A percentile compares a stretch with the other conserved stretches of the same genome.
Conservation (phyloP, 1,284 basidiomycete genomes). For the Leccinum solheimii region DNA sequence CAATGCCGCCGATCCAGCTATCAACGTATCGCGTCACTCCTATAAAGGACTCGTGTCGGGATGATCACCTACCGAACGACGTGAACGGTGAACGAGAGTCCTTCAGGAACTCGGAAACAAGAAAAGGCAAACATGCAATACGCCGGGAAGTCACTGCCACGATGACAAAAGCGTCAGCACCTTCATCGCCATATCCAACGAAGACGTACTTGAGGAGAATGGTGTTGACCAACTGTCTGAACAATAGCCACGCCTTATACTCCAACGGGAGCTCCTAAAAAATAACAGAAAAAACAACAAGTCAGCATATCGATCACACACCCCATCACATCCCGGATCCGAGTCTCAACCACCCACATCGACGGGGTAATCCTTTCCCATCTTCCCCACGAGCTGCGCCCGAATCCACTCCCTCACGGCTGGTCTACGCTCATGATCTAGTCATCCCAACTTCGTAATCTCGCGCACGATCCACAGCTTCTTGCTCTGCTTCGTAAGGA, state of each 20-base stretch:
- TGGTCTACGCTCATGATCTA: slow-evolving; percentile 72
- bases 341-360: slow-evolving; percentile 53
- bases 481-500: slow-evolving; percentile 93
- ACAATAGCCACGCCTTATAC: slow-evolving; percentile 91
- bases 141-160: slow-evolving; percentile 83
- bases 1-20: slow-evolving; percentile 86
- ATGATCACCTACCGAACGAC: slow-evolving; percentile 61
- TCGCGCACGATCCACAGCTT: slow-evolving; percentile 89
- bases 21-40: slow-evolving; percentile 1
- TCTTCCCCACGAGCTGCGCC: slow-evolving; percentile 86
- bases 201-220: slow-evolving; percentile 87
- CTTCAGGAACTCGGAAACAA: slow-evolving; percentile 81
- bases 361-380: slow-evolving; percentile 93
- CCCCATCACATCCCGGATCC: background rate
- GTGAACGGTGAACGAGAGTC: slow-evolving; percentile 74
- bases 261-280: slow-evolving; percentile 73
- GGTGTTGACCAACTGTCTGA: slow-evolving; percentile 90
- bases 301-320: background rate
- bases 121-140: slow-evolving; percentile 96
- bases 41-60: background rate
- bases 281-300: background rate
- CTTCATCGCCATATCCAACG: background rate
- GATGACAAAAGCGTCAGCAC: background rate
- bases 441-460: slow-evolving; percentile 81
- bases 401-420: slow-evolving; percentile 79